Percentiles rank a stretch among this genome's conserved stretches.
Conservation (phyloP, 345 rosid species). For the Ceriops decandra region DNA sequence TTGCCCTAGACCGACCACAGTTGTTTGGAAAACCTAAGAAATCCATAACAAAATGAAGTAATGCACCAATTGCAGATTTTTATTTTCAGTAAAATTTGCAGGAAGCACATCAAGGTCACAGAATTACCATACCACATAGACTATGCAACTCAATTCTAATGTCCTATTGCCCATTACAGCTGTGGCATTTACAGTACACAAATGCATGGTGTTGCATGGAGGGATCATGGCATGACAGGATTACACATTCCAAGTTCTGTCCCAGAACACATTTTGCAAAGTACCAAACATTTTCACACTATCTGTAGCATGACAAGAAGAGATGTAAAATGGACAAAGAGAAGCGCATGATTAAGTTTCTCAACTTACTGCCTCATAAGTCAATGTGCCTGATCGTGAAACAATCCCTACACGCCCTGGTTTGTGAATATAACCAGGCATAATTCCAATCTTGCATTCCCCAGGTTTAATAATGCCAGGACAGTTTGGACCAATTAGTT, state of each 20-base stretch:
- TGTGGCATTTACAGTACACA: too few relatives aligned
- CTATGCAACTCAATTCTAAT: too few relatives aligned
- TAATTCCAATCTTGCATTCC: constrained; percentile 89
- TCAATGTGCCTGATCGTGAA: constrained; percentile 94
- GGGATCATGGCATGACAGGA: too few relatives aligned
- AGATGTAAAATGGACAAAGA: not conserved
- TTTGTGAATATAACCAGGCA: constrained; percentile 98
- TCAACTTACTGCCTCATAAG: constrained; percentile 91
- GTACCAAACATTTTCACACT: too few relatives aligned
- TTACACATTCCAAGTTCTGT: too few relatives aligned
- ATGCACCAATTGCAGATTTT: not conserved
- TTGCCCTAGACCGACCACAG: constrained; percentile 92
- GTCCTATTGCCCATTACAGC: too few relatives aligned
- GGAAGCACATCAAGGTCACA: too few relatives aligned
- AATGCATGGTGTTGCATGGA: too few relatives aligned
- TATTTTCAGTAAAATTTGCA: not conserved
- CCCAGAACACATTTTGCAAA: too few relatives aligned
- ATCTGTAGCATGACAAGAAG: not conserved
- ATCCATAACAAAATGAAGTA: not conserved
- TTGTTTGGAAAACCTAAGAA: constrained; percentile 90
- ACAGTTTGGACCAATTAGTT: constrained; percentile 93
- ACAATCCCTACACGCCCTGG: constrained; percentile 93
- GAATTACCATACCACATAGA: too few relatives aligned
- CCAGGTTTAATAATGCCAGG: constrained; percentile 95
- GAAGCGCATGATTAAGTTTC: not conserved